Evolutionary conservation across 2,329 filamentous ascomycete species (phyloP), one percentile per base, ranked within the genome.

Genomic region (Paecilomyces niveus): DNA sequence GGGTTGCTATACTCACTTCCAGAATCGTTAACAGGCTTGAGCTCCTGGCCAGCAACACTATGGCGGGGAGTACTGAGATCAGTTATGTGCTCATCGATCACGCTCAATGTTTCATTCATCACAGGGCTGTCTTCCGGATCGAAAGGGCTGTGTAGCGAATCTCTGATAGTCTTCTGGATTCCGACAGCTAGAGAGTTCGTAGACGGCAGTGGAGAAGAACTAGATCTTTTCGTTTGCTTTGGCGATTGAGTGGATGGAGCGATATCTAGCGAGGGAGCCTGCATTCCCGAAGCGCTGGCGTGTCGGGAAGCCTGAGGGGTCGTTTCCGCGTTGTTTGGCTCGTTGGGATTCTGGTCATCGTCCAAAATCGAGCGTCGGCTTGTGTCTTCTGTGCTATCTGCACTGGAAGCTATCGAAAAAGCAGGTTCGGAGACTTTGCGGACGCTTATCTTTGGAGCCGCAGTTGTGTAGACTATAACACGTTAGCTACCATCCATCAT

Each of bases 61-160:
- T 84, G 82, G 24, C 83, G 80, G 57, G 83, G 83, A 5, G 81
- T 85, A 70, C 81, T 83, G 77, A 97, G 84, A 71, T 96, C 89
- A 50, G 91, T 96, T 66, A 97, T 96, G 71, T 97, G 93, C 75
- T 97, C 93, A 72, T 97, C 89, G 67, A 97, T 97, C 59, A 97
- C 93, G 68, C 92, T 96, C 55, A 97, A 78, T 0, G 93, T 97
- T 72, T 97, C 92, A 71, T 92, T 92, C 80, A 97, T 89, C 54
- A 97, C 92, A 10, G 90, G 89, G 69, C 86, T 89, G 57, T 86
- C 84, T 64, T 85, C 78, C 18, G 79, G 71, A 64, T 77, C 74
- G 51, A 75, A 78, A 65, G 85, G 78, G 60, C 78, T 78, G 58
- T 78, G 74, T 54, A 84, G 70, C 53, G 76, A 72, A 60, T 79